phyloP scores from a whole-genome alignment of 495 filamentous ascomycete species.

The Podospora appendiculata region DNA sequence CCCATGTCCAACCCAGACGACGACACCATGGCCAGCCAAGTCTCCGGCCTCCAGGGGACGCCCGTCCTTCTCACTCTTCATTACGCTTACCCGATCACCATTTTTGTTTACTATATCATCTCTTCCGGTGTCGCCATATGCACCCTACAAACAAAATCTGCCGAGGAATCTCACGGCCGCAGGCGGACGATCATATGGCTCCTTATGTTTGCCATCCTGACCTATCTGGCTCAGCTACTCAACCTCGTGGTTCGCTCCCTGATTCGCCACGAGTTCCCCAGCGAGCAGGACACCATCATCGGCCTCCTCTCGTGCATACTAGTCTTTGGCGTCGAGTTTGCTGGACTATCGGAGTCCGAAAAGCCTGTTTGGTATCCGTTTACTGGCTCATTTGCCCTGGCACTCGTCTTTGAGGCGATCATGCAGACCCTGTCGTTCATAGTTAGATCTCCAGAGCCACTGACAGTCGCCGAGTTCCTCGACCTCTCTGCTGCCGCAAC shows the following conservation, averaged over 20 bases:
- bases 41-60: conserved; percentile 1
- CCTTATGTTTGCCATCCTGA: conserved; percentile 37
- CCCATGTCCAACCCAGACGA: conserved; percentile 14
- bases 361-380: conserved; percentile 56
- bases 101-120: conserved; percentile 49
- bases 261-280: conserved; percentile 30
- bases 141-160: conserved; percentile 43
- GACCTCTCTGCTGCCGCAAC: conserved; percentile 23
- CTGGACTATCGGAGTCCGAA: conserved; percentile 37
- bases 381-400: conserved; percentile 47
- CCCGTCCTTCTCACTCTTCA: conserved; percentile 30
- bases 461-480: conserved; percentile 22
- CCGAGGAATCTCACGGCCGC: conserved; percentile 28
- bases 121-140: conserved; percentile 45
- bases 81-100: conserved; percentile 46
- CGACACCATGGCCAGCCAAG: conserved; percentile 1
- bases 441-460: conserved; percentile 1
- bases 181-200: conserved; percentile 39
- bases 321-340: conserved; percentile 46
- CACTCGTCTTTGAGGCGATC: conserved; percentile 40
- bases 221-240: conserved; percentile 44
- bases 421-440: conserved; percentile 30
- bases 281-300: conserved; percentile 37
- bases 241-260: conserved; percentile 31
- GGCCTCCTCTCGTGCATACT: conserved; percentile 48